Evolutionary conservation across 148 eudicot genomes (phyloP), one percentile per base, ranked within the genome.

Genomic region (Rheum nobile): DNA sequence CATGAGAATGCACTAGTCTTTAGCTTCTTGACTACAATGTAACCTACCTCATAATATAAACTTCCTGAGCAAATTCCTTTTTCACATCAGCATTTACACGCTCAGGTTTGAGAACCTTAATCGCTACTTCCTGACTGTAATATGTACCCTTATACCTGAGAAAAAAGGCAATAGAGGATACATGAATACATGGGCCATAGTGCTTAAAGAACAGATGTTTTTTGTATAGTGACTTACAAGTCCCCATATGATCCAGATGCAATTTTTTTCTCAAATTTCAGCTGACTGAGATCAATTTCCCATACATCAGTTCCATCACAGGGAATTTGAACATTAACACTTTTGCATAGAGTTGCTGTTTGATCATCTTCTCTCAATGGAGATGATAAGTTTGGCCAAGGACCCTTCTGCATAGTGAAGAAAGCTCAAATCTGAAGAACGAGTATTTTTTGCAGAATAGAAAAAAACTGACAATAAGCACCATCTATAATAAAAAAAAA

Each of bases 241-340:
- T 95, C 98, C 78, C 98, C 98, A 80, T 95, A 91, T 54, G 98
- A 91, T 54, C 98, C 98, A 37, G 98, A 87, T 71, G 98, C 98
- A 84, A 95, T 81, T 85, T 88, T 90, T 54, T 81, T 82, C 80
- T 86, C 97, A 79, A 87, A 88, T 79, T 86, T 91, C 38, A 95
- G 75, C 72, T 76, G 86, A 48, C 86, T 84, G 55, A 89, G 89
- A 86, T 95, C 97, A 79, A 95, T 95, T 83, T 95, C 98, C 98
- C 98, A 95, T 71, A 91, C 97, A 84, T 95, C 97, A 71, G 89
- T 91, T 72, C 97, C 98, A 63, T 95, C 98, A 84, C 75, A 79
- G n/a, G 98, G 98, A 79, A 95, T 95, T 71, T 78, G 83, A 73
- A 95, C 81, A 83, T 90, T 90, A 67, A 79, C 86, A 63, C 76